phyloP scores from a whole-genome alignment of 352 stramenopile species.

The Phytopythium vexans region DNA sequence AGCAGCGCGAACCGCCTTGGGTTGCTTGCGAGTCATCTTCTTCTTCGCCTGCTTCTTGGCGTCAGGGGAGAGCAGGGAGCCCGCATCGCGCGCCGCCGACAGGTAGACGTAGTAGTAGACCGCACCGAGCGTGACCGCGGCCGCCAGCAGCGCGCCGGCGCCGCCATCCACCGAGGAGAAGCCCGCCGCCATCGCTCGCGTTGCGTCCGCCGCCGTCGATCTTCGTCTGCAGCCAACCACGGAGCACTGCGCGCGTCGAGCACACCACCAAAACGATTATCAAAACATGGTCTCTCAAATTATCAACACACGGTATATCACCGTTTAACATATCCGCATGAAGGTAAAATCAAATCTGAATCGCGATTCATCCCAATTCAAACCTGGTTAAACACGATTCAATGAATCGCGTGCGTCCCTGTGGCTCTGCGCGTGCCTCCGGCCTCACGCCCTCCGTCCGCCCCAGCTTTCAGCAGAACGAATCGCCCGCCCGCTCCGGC shows the following conservation, averaged over 20 bases:
- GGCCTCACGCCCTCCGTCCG: too few relatives aligned
- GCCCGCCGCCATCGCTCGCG: conserved; percentile 17
- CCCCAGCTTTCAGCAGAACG: neutral
- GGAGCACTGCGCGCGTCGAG: too few relatives aligned
- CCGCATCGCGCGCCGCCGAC: conserved; percentile 1
- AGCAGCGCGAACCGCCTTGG: neutral
- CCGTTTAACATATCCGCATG: too few relatives aligned
- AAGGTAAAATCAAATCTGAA: too few relatives aligned
- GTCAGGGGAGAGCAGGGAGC: conserved; percentile 13
- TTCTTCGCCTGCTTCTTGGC: conserved; percentile 14
- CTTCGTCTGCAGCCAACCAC: too few relatives aligned
- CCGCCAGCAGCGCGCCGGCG: conserved; percentile 47
- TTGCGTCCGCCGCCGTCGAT: neutral
- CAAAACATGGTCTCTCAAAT: too few relatives aligned
- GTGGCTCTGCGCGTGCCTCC: neutral
- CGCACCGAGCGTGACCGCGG: conserved; percentile 38
- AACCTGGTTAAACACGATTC: neutral
- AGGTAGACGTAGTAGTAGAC: conserved; percentile 31
- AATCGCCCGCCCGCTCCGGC: neutral
- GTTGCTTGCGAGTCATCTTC: conserved; percentile 8
- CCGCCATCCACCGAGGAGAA: conserved; percentile 28
- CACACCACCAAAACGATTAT: too few relatives aligned
- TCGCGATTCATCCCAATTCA: too few relatives aligned
- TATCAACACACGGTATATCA: too few relatives aligned
- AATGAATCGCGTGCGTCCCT: conserved; percentile 3